Percentiles rank a stretch among this genome's conserved stretches.
Conservation (phyloP, 306 rosid genomes). For the Geum urbanum region DNA sequence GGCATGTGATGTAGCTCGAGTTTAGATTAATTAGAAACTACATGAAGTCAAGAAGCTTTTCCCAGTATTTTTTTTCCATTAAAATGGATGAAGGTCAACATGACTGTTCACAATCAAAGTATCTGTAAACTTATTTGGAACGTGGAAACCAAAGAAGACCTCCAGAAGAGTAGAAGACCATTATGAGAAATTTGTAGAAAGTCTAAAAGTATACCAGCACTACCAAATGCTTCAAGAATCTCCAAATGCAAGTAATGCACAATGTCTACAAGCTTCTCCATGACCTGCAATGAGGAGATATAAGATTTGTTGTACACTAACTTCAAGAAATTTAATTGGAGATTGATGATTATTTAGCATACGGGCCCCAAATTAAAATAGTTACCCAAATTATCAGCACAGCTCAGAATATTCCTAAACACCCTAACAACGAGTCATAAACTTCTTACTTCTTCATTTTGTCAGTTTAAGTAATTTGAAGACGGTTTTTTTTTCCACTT, state of each 20-base stretch:
- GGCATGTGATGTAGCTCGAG: background rate
- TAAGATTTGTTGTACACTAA: constrained; percentile 19
- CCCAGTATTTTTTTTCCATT: no score
- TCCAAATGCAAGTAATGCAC: constrained; percentile 84
- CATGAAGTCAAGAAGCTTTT: background rate
- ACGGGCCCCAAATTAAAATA: background rate
- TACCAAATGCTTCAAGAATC: constrained; percentile 87
- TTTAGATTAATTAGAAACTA: background rate
- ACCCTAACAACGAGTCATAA: background rate
- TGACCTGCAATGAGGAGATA: constrained; percentile 60
- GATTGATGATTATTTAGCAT: background rate
- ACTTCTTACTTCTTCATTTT: background rate
- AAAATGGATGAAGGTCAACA: background rate
- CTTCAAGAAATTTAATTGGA: background rate
- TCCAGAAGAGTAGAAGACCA: constrained; percentile 18
- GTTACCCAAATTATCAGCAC: background rate
- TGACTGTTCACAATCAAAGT: background rate
- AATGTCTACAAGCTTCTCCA: constrained; percentile 88
- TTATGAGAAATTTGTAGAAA: constrained; percentile 22
- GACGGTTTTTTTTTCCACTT: background rate
- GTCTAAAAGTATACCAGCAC: constrained; percentile 64
- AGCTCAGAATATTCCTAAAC: background rate
- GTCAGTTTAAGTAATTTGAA: background rate
- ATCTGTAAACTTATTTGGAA: background rate
- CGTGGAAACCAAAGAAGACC: background rate